Base-by-base conservation (phyloP, 2,329 filamentous ascomycete genomes). In the Xylaria sp. region DNA sequence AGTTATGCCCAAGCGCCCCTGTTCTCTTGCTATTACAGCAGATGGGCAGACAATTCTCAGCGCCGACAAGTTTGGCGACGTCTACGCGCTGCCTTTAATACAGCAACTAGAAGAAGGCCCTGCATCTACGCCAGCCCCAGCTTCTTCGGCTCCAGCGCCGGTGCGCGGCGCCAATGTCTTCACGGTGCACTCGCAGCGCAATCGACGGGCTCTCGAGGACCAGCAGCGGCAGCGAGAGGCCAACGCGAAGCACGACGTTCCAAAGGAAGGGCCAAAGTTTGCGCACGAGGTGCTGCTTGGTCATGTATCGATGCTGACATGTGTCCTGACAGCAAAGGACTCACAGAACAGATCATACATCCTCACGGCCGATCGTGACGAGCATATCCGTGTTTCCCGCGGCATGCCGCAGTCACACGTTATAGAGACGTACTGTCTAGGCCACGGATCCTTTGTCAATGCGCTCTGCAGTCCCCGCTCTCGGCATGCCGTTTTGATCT, bases 51-150 rank as follows among this genome's bases (percentile, higher is more conserved):
- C 89, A 8, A 93, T 99, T 70, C 81, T 98, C 66, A 90, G 89
- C 69, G 95, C 90, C 61, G 96, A 99, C 83, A 99, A 99, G 80
- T 98, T 98, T 76, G 96, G 96, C 72, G 96, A 99, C 79, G 95
- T 98, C 69, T 98, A 97, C 81, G 88, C 92, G 11, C 81, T 99
- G 7, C 95, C 96, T 14, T 84, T 98, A 2, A 78, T 93, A 53
- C 76, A 14, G 59, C 65, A 50, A 32, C 50, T 34, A 36, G 61
- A 59, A 45, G 60, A 61, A 19, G 61, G 59, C 47, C 12, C 64
- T 32, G 54, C 12, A 4, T 34, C 67, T 5, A 32, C 65, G 3
- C 32, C 65, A 8, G 53, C 61, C 42, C 24, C 70, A 11, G 61
- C 56, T 21, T 55, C 61, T 47, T 73, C 75, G 12, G 74, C 78